Percentiles rank a stretch among this genome's conserved stretches.
Evolutionary conservation across 768 basidiomycete species (phyloP).

Genomic region (Tylopilus plumbeoviolaceoides): DNA sequence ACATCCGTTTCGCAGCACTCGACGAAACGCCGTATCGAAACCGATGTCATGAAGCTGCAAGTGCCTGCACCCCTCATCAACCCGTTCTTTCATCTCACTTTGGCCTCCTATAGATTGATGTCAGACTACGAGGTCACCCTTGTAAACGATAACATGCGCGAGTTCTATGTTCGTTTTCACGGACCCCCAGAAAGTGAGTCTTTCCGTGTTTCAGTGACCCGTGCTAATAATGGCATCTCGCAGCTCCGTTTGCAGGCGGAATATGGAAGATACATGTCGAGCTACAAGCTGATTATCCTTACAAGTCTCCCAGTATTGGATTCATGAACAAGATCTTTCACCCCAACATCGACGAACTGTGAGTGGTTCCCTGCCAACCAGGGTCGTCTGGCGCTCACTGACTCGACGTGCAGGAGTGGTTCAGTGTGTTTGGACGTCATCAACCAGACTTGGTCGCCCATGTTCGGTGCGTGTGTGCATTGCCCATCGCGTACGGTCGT

Average conservation of each 20-base stretch:
- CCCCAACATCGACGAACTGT: constrained; percentile 99
- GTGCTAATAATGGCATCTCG: constrained; percentile 5
- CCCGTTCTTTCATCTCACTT: constrained; percentile 8
- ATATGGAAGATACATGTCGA: constrained; percentile 99
- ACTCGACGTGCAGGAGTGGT: constrained; percentile 62
- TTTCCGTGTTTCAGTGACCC: neutral
- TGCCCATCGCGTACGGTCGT: neutral
- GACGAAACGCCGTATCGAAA: constrained; percentile 94
- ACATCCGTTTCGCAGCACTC: constrained; percentile 46
- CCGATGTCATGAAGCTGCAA: constrained; percentile 99
- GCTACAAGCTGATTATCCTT: constrained; percentile 96
- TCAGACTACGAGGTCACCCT: constrained; percentile 97
- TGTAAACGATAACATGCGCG: constrained; percentile 98
- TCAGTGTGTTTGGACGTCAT: constrained; percentile 99
- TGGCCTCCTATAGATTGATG: constrained; percentile 69
- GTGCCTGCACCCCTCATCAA: constrained; percentile 17
- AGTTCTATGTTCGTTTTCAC: constrained; percentile 95
- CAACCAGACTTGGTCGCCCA: constrained; percentile 99
- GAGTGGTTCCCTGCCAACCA: constrained; percentile 33
- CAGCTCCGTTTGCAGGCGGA: constrained; percentile 96
- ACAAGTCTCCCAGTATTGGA: constrained; percentile 97
- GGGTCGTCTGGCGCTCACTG: constrained; percentile 6
- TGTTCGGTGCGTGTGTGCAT: constrained; percentile 76
- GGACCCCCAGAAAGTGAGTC: constrained; percentile 90
- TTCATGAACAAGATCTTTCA: constrained; percentile 99